Evolutionary conservation across 768 basidiomycete genomes (phyloP).

Genomic region (Grammothele lineata): DNA sequence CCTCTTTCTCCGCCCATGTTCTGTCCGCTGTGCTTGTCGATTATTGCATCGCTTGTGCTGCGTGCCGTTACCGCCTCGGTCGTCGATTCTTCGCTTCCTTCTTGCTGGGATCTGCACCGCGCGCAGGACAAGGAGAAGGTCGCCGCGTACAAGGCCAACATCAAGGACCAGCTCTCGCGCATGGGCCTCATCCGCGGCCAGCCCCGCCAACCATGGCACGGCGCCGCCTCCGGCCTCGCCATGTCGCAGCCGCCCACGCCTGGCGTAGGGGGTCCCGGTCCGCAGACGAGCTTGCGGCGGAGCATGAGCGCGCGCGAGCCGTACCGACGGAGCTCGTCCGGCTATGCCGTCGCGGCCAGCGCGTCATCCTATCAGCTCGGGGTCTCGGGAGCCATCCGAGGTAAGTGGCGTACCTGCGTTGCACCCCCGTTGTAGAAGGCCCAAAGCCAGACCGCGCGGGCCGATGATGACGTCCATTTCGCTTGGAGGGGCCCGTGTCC

Average conservation of each 20-base stretch:
- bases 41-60: no score
- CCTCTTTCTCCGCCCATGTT: conserved; percentile 1
- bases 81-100: background rate
- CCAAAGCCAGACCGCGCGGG: no score
- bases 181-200: conserved; percentile 81
- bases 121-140: conserved; percentile 76
- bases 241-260: conserved; percentile 10
- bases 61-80: no score
- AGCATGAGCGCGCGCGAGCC: conserved; percentile 10
- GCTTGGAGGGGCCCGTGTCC: no score
- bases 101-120: background rate
- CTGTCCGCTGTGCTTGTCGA: no score
- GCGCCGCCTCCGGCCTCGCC: conserved; percentile 3
- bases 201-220: conserved; percentile 41
- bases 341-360: conserved; percentile 3
- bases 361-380: conserved; percentile 10
- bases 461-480: no score
- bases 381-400: conserved; percentile 7
- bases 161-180: conserved; percentile 75
- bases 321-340: conserved; percentile 6
- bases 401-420: no score
- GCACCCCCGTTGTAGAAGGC: no score
- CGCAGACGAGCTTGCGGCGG: conserved; percentile 12
- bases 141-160: conserved; percentile 77
- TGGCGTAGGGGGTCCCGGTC: conserved; percentile 18